phyloP scores from a whole-genome alignment of 768 basidiomycete species.

The Agaricus blazei region DNA sequence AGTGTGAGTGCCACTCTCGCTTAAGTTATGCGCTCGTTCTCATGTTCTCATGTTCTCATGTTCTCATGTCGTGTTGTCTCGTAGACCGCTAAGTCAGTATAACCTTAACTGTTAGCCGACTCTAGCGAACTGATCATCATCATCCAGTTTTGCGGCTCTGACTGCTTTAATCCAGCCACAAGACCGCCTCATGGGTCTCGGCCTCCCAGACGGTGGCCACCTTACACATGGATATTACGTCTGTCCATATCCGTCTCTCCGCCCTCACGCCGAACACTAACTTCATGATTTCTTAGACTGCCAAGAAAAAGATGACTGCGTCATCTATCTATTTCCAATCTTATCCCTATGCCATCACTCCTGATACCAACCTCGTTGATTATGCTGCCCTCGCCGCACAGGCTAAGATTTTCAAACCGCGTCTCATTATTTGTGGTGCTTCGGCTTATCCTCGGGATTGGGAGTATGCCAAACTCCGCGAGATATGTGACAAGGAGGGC shows the following conservation, averaged over 20 bases:
- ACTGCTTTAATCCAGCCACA: conserved; percentile 96
- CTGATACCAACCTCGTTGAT: conserved; percentile 84
- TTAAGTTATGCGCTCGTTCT: neutral
- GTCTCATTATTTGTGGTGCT: conserved; percentile 94
- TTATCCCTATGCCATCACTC: conserved; percentile 84
- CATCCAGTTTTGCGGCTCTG: conserved; percentile 84
- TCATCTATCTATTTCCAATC: conserved; percentile 99
- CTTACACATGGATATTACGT: conserved; percentile 97
- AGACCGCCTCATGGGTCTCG: conserved; percentile 98
- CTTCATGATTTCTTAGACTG: conserved; percentile 50
- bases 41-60: neutral
- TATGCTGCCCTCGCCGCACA: conserved; percentile 76
- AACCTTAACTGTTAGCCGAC: neutral
- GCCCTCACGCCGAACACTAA: neutral
- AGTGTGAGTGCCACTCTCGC: conserved; percentile 47
- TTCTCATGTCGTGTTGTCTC: neutral
- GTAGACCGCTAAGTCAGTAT: conserved; percentile 81
- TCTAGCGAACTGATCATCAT: conserved; percentile 15
- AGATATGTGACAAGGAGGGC: conserved; percentile 80
- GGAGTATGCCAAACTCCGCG: conserved; percentile 85
- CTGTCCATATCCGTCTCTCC: conserved; percentile 21
- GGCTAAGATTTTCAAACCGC: conserved; percentile 93
- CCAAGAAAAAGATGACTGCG: conserved; percentile 99
- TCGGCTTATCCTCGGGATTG: conserved; percentile 98
- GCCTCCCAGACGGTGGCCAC: conserved; percentile 95